Conservation (phyloP, 1,284 basidiomycete species). For the Fomes fomentarius region DNA sequence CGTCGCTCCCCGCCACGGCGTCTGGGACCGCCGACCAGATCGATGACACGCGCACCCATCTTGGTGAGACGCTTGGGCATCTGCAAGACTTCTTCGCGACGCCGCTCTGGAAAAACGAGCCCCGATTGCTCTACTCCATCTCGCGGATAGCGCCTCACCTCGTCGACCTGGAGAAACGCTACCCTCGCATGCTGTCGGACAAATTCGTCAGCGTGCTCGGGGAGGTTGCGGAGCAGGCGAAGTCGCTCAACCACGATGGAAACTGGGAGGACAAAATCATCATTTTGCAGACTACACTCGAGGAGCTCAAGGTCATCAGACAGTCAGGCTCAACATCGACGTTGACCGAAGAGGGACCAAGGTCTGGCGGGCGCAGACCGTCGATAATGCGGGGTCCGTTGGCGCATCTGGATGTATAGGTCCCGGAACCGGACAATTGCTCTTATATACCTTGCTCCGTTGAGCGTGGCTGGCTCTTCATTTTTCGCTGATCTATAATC, state of each 20-base stretch:
- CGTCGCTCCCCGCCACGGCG: conserved; percentile 5
- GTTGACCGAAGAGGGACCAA: background rate
- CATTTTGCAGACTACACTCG: conserved; percentile 12
- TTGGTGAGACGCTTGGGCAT: conserved; percentile 15
- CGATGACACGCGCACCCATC: background rate
- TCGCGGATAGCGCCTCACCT: conserved; percentile 22
- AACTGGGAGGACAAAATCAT: conserved; percentile 25
- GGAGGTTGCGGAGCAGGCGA: conserved; percentile 13
- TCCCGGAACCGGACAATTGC: background rate
- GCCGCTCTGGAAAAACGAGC: conserved; percentile 18
- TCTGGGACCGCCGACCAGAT: background rate
- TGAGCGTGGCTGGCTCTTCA: too few relatives aligned
- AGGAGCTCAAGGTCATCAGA: conserved; percentile 8
- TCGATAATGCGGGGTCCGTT: conserved; percentile 14
- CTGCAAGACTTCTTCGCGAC: conserved; percentile 18
- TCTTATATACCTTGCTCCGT: too few relatives aligned
- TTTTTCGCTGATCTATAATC: too few relatives aligned
- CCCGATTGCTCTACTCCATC: conserved; percentile 13
- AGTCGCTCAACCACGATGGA: conserved; percentile 11
- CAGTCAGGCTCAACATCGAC: background rate
- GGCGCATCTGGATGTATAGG: background rate
- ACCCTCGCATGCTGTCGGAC: conserved; percentile 8
- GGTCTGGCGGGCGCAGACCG: background rate
- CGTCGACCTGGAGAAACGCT: conserved; percentile 14
- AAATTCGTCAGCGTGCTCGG: conserved; percentile 14